These are phyloP conservation scores for Solanum gracilifrons DNA, from an alignment of 257 asterid genomes.

Conservation along the genomic window DNA sequence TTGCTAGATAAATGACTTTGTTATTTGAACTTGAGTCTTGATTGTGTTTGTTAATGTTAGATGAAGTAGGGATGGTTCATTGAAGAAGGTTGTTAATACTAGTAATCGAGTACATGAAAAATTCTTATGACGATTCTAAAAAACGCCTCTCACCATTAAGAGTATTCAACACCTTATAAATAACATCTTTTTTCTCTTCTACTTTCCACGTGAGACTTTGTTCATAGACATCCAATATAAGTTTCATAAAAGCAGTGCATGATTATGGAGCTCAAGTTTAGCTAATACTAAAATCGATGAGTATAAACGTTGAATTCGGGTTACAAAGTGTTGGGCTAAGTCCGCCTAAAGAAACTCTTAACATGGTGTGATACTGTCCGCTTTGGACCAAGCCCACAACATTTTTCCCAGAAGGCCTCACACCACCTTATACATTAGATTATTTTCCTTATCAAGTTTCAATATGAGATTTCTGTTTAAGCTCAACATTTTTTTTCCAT, in stretches of 20 bases:
- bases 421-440: neutral
- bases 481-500: neutral
- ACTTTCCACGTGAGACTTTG: neutral
- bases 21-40: neutral
- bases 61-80: neutral
- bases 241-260: neutral
- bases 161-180: neutral
- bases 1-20: neutral
- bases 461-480: neutral
- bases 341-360: neutral
- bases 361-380: neutral
- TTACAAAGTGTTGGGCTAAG: neutral
- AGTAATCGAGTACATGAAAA: neutral
- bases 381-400: neutral
- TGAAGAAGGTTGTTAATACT: neutral
- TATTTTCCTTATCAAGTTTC: neutral
- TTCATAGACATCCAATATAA: neutral
- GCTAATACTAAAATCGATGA: neutral
- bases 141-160: neutral
- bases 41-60: neutral
- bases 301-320: neutral
- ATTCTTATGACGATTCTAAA: neutral
- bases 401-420: neutral
- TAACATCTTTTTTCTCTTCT: neutral
- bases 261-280: neutral